Conservation (phyloP, 805 yeast genomes). For the Kodamaea jinghongensis region DNA sequence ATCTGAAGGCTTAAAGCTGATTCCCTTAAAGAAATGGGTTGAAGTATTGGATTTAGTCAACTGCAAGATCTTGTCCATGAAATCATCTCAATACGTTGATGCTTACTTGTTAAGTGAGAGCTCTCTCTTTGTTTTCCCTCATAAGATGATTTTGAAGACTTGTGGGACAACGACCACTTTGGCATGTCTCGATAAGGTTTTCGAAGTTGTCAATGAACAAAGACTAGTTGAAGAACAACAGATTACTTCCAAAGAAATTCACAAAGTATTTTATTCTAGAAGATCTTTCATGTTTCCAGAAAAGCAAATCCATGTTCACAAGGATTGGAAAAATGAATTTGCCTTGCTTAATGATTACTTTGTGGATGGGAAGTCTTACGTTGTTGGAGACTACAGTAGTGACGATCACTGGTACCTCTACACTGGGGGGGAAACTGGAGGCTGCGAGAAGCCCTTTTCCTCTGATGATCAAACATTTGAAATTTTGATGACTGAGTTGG, state of each 20-base stretch:
- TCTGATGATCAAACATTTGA: slow-evolving; percentile 73
- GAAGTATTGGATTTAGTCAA: slow-evolving; percentile 73
- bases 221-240: slow-evolving; percentile 22
- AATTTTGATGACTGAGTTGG: slow-evolving; percentile 84
- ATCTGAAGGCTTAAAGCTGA: slow-evolving; percentile 44
- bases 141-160: slow-evolving; percentile 83
- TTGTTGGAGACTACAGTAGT: slow-evolving; percentile 72
- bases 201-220: slow-evolving; percentile 36
- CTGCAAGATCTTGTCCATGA: slow-evolving; percentile 84
- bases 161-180: slow-evolving; percentile 96
- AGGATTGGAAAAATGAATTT: slow-evolving; percentile 82
- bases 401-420: slow-evolving; percentile 92
- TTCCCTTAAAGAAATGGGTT: slow-evolving; percentile 69
- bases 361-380: slow-evolving; percentile 56
- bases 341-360: slow-evolving; percentile 65
- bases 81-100: slow-evolving; percentile 63
- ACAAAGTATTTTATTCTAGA: slow-evolving; percentile 82
- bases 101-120: slow-evolving; percentile 88
- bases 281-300: slow-evolving; percentile 92
- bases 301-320: slow-evolving; percentile 76
- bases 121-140: slow-evolving; percentile 83
- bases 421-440: slow-evolving; percentile 46
- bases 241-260: slow-evolving; percentile 39
- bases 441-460: slow-evolving; percentile 2
- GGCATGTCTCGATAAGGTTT: slow-evolving; percentile 65